A percentile compares a stretch with the other conserved stretches of the same genome.
Conservation (phyloP, 805 yeast genomes). For the Lipomyces orientalis region DNA sequence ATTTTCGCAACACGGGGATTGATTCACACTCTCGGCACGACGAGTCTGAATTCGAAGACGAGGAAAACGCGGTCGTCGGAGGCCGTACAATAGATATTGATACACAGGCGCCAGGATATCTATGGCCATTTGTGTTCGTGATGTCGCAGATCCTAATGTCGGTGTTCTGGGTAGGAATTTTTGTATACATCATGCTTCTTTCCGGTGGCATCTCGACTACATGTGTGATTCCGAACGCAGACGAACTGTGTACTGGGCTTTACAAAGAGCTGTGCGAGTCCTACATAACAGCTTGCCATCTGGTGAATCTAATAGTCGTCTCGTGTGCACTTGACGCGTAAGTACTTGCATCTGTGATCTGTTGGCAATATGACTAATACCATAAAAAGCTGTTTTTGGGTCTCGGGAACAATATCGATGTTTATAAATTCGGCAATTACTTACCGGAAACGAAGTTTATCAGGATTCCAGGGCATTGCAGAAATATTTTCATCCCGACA, state of each 20-base stretch:
- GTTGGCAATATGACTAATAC: background rate
- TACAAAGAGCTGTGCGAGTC: slow-evolving; percentile 18
- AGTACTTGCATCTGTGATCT: background rate
- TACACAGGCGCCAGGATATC: slow-evolving; percentile 4
- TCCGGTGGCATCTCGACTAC: slow-evolving; percentile 33
- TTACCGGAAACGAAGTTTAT: slow-evolving; percentile 18
- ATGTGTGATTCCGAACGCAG: slow-evolving; percentile 25
- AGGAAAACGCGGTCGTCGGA: background rate
- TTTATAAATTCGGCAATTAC: slow-evolving; percentile 30
- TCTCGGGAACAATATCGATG: slow-evolving; percentile 29
- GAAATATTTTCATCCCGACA: background rate
- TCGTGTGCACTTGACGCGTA: slow-evolving; percentile 29
- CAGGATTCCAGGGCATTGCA: slow-evolving; percentile 12
- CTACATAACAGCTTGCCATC: slow-evolving; percentile 22
- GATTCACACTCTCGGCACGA: background rate
- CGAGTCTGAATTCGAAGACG: slow-evolving; percentile 10
- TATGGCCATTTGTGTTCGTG: slow-evolving; percentile 25
- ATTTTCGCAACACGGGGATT: slow-evolving; percentile 10
- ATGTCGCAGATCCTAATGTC: slow-evolving; percentile 20
- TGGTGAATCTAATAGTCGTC: slow-evolving; percentile 28
- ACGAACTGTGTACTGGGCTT: slow-evolving; percentile 11
- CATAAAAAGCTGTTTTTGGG: slow-evolving; percentile 20
- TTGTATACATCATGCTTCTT: slow-evolving; percentile 27
- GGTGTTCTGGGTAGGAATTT: slow-evolving; percentile 24
- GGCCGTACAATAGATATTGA: slow-evolving; percentile 2